Base-by-base conservation (phyloP, 1,284 basidiomycete genomes). In the Pholiota adiposa region DNA sequence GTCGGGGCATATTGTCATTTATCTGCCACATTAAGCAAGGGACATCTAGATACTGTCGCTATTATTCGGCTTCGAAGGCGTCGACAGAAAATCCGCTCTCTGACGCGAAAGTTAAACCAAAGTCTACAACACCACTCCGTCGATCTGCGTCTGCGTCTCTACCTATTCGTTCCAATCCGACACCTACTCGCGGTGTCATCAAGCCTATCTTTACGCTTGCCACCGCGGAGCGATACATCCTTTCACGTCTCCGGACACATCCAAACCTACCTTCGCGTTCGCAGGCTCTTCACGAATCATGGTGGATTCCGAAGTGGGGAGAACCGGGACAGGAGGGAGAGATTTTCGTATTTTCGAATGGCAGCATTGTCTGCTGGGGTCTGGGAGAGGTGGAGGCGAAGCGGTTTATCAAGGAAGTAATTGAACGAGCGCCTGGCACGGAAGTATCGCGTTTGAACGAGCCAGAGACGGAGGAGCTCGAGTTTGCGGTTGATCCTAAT, bases 321-420 rank as follows among this genome's bases (percentile, higher is more conserved):
- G 71, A 72, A 18, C 77, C 82, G 54, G 87, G 87, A 2, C 79
- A 84, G 59, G 81, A 89, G 61, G 93, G 93, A n/a, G 94, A 96
- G 72, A 79, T 94, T 21, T 96, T 95, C 73, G 82, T 96, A 11
- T 96, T 96, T 71, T 82, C 83, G 31, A 93, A 92, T 65, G 94
- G 94, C 1, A 92, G 85, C 65, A 89, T 94, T 61, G 94, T 96
- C 3, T 93, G 88, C 63, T 96, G 94, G 94, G 93, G 93, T 6
- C 72, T 95, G 60, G 84, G 81, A n/a, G 92, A 95, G 73, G 81
- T 82, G n/a, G 91, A 92, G 51, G 93, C 90, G 0, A 77, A 77
- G 56, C 78, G 76, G 55, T 96, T 96, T 70, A 82, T 87, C 31
- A 73, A 75, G 19, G 80, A 92, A 48, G 81, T 94, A 9, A 80